Percentiles rank a stretch among this genome's conserved stretches.
Conservation (phyloP, 768 basidiomycete species). For the Tylopilus balloui region DNA sequence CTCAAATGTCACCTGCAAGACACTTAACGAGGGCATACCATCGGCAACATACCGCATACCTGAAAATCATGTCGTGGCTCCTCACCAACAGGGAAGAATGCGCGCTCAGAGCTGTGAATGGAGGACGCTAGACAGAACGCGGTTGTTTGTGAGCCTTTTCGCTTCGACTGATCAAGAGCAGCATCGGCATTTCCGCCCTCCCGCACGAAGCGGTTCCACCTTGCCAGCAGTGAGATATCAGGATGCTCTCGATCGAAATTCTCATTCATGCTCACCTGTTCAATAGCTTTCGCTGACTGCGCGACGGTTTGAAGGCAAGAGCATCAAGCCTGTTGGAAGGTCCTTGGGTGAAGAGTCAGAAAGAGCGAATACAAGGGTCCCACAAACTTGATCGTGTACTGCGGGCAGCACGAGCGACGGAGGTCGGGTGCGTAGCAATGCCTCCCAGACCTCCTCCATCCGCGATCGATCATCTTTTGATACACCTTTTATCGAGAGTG, state of each 20-base stretch:
- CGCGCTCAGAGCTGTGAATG: constrained; percentile 54
- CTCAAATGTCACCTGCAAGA: constrained; percentile 63
- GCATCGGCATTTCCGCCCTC: constrained; percentile 36
- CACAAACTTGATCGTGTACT: constrained; percentile 85
- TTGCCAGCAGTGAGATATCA: constrained; percentile 22
- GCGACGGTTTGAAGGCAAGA: constrained; percentile 59
- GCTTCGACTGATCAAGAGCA: constrained; percentile 8
- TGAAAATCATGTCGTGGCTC: constrained; percentile 52
- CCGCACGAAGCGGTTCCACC: constrained; percentile 71
- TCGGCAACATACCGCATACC: constrained; percentile 33
- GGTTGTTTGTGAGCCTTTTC: constrained; percentile 6
- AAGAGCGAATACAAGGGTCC: constrained; percentile 6
- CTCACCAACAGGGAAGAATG: constrained; percentile 26
- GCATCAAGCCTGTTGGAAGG: constrained; percentile 55
- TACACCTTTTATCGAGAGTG: constrained; percentile 48
- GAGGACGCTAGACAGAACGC: constrained; percentile 42
- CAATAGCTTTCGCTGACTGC: constrained; percentile 69
- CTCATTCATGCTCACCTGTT: constrained; percentile 47
- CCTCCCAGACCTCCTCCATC: constrained; percentile 79
- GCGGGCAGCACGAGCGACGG: constrained; percentile 80
- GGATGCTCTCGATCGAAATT: background rate
- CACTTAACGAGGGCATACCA: background rate
- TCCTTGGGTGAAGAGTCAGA: constrained; percentile 16
- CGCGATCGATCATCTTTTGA: constrained; percentile 78
- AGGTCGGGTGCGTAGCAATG: constrained; percentile 90